A percentile compares a stretch with the other conserved stretches of the same genome.
Conservation (phyloP, 352 stramenopile species). For the Phytophthora cryptogea region DNA sequence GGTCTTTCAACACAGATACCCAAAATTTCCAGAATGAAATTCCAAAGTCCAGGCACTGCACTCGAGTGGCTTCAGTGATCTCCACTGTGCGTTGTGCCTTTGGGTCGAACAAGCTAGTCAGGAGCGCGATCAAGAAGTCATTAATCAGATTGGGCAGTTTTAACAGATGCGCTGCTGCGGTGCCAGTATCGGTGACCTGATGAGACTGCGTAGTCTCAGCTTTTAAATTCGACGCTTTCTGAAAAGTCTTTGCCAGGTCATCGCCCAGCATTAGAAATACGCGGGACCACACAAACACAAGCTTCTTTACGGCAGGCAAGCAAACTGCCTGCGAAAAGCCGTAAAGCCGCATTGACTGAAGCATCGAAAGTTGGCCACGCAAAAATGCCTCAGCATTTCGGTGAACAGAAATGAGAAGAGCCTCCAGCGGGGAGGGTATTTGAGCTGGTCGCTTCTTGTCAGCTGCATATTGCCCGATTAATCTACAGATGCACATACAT, state of each 20-base stretch:
- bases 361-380: slow-evolving; percentile 64
- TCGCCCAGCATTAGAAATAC: slow-evolving; percentile 65
- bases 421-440: slow-evolving; percentile 60
- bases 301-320: slow-evolving; percentile 72
- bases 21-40: slow-evolving; percentile 81
- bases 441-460: slow-evolving; percentile 53
- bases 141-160: slow-evolving; percentile 74
- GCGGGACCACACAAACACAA: slow-evolving; percentile 76
- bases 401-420: slow-evolving; percentile 67
- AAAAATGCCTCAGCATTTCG: slow-evolving; percentile 77
- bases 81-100: slow-evolving; percentile 15
- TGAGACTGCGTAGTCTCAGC: slow-evolving; percentile 32
- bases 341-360: slow-evolving; percentile 71
- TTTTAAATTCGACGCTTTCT: slow-evolving; percentile 31
- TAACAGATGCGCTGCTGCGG: slow-evolving; percentile 46
- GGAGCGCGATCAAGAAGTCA: slow-evolving; percentile 64
- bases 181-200: slow-evolving; percentile 33
- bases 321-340: slow-evolving; percentile 57
- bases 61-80: slow-evolving; percentile 55
- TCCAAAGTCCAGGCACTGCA: slow-evolving; percentile 76
- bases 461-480: slow-evolving; percentile 56
- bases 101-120: slow-evolving; percentile 54
- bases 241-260: slow-evolving; percentile 36
- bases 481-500: slow-evolving; percentile 26
- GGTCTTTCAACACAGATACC: slow-evolving; percentile 53